Evolutionary conservation across 1,139 yeast species (phyloP).

Genomic region (Pichia sp.): DNA sequence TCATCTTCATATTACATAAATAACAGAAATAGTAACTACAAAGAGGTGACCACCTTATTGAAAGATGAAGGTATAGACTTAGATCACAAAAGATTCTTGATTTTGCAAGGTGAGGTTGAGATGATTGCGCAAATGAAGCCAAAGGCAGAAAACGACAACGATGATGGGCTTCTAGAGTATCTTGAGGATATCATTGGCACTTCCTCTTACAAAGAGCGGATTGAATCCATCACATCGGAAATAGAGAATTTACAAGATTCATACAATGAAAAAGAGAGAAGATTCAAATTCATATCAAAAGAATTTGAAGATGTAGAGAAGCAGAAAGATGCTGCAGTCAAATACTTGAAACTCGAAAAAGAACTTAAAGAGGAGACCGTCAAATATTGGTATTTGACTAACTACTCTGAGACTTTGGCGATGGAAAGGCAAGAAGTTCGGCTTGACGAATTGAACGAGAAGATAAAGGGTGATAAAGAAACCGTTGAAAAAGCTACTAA

Average conservation of each 20-base stretch:
- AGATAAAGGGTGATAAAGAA: conserved; percentile 40
- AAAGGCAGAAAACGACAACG: conserved; percentile 86
- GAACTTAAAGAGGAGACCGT: conserved; percentile 47
- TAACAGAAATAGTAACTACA: conserved; percentile 60
- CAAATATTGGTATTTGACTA: conserved; percentile 27
- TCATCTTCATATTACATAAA: conserved; percentile 75
- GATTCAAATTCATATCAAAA: conserved; percentile 72
- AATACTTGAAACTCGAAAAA: conserved; percentile 62
- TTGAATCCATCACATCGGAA: conserved; percentile 55
- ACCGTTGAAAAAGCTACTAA: conserved; percentile 38
- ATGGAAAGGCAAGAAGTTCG: conserved; percentile 28
- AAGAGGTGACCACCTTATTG: conserved; percentile 70
- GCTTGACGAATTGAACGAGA: conserved; percentile 34
- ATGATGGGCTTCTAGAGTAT: conserved; percentile 90
- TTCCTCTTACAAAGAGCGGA: conserved; percentile 66
- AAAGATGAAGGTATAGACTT: conserved; percentile 87
- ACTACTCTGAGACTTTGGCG: not conserved
- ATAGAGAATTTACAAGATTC: conserved; percentile 58
- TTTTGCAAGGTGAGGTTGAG: conserved; percentile 97
- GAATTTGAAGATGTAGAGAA: conserved; percentile 67
- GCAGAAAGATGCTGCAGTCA: conserved; percentile 63
- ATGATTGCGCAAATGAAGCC: conserved; percentile 98
- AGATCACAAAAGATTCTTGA: conserved; percentile 89
- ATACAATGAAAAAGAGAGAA: conserved; percentile 72
- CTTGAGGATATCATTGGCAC: conserved; percentile 97